Percentiles rank a stretch among this genome's conserved stretches.
phyloP scores from a whole-genome alignment of 2,329 filamentous ascomycete species.

The Aspergillus bombycis region DNA sequence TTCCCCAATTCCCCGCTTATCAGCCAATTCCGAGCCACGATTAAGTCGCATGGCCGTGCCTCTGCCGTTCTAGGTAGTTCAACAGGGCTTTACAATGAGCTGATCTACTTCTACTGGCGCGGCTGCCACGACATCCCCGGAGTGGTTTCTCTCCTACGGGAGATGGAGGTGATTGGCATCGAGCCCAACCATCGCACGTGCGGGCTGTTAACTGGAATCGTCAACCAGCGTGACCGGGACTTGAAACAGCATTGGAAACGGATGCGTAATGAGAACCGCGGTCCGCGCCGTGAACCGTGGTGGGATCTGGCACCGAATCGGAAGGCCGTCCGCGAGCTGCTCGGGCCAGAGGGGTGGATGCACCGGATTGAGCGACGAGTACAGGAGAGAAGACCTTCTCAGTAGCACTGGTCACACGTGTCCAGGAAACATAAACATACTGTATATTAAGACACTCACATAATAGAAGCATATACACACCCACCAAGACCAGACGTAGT shows the following conservation, averaged over 20 bases:
- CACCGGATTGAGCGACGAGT: slow-evolving; percentile 22
- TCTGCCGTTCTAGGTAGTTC: slow-evolving; percentile 49
- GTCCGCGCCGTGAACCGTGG: slow-evolving; percentile 25
- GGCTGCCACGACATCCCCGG: slow-evolving; percentile 44
- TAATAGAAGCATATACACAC: slow-evolving; percentile 9
- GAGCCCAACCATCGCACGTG: slow-evolving; percentile 40
- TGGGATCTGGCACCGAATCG: slow-evolving; percentile 38
- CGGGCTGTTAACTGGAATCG: slow-evolving; percentile 34
- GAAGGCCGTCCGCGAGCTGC: slow-evolving; percentile 31
- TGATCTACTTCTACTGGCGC: slow-evolving; percentile 48
- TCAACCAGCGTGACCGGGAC: slow-evolving; percentile 29
- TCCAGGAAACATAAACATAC: background rate
- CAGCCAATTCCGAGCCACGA: slow-evolving; percentile 43
- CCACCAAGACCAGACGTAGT: background rate
- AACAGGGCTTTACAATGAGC: slow-evolving; percentile 47
- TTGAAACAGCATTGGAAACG: slow-evolving; percentile 20
- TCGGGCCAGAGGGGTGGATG: slow-evolving; percentile 32
- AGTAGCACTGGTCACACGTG: background rate
- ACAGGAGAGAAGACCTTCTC: slow-evolving; percentile 4
- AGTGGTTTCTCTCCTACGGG: slow-evolving; percentile 43
- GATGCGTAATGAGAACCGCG: slow-evolving; percentile 4
- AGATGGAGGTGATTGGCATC: slow-evolving; percentile 50
- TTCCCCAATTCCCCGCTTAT: slow-evolving; percentile 46
- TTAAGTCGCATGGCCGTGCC: slow-evolving; percentile 44
- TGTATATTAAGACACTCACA: slow-evolving; percentile 6